These are phyloP conservation scores for Ustilago shanxiensis DNA, from an alignment of 1,284 basidiomycete genomes.

Conservation along the genomic window DNA sequence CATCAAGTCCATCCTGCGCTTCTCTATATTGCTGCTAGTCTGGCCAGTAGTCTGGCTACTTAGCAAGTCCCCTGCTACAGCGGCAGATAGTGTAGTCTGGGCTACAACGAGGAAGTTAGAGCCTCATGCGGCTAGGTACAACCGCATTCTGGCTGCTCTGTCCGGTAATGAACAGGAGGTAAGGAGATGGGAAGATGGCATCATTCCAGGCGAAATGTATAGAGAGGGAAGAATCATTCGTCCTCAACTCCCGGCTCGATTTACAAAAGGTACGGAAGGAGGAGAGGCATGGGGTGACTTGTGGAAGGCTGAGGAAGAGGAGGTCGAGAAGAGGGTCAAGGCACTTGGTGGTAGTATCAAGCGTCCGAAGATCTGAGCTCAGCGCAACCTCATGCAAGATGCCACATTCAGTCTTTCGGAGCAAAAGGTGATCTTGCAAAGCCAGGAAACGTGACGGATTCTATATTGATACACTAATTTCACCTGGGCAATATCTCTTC, in stretches of 20 bases:
- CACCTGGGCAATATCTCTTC: neutral
- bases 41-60: constrained; percentile 58
- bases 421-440: neutral
- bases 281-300: constrained; percentile 15
- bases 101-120: constrained; percentile 38
- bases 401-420: neutral
- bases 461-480: constrained; percentile 13
- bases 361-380: constrained; percentile 23
- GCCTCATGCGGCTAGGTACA: constrained; percentile 11
- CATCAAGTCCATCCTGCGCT: constrained; percentile 13
- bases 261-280: constrained; percentile 1
- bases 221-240: constrained; percentile 41
- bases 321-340: constrained; percentile 24
- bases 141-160: constrained; percentile 7
- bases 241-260: constrained; percentile 20
- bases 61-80: constrained; percentile 44
- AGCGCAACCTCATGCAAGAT: neutral
- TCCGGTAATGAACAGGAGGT: neutral
- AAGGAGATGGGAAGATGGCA: constrained; percentile 19
- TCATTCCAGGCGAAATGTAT: constrained; percentile 35
- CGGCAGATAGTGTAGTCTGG: constrained; percentile 55
- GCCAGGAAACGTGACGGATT: neutral
- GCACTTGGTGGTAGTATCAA: constrained; percentile 29
- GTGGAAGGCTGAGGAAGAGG: constrained; percentile 32
- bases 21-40: constrained; percentile 18